Percentiles rank a stretch among this genome's conserved stretches.
phyloP scores from a whole-genome alignment of 768 basidiomycete species.

The Sutorius australiensis region DNA sequence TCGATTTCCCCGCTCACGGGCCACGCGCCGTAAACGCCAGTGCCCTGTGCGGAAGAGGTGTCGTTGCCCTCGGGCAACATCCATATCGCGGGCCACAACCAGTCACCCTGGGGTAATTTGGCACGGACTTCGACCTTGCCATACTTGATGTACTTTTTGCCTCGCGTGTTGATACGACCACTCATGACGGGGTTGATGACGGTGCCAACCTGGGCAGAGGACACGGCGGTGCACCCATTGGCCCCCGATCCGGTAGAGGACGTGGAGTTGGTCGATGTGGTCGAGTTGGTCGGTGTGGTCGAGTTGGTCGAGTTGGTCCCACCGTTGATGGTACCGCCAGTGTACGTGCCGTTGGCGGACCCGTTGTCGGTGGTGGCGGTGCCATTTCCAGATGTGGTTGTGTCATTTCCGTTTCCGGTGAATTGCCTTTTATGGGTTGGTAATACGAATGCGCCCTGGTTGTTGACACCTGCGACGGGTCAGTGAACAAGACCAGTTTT shows the following conservation, averaged over 20 bases:
- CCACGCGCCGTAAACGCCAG: conserved; percentile 37
- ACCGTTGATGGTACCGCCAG: neutral
- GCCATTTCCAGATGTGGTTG: neutral
- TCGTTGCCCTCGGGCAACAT: conserved; percentile 28
- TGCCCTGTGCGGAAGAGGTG: conserved; percentile 14
- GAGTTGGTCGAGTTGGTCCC: conserved; percentile 25
- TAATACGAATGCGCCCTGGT: conserved; percentile 25
- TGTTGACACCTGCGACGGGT: conserved; percentile 7
- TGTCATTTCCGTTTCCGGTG: conserved; percentile 8
- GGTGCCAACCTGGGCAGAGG: conserved; percentile 29
- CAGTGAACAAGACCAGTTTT: neutral
- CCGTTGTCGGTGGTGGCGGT: neutral
- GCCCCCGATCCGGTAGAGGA: conserved; percentile 7
- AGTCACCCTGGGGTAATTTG: conserved; percentile 53
- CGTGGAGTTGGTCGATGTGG: conserved; percentile 19
- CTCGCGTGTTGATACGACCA: conserved; percentile 51
- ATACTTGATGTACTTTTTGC: conserved; percentile 46
- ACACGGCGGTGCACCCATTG: conserved; percentile 42
- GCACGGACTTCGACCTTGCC: conserved; percentile 61
- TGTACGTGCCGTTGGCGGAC: neutral
- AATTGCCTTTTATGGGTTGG: conserved; percentile 25
- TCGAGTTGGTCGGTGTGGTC: conserved; percentile 20
- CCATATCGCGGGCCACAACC: conserved; percentile 35
- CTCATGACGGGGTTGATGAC: conserved; percentile 53
- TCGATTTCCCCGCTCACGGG: conserved; percentile 58